Evolutionary conservation across 805 yeast species (phyloP).

Genomic region (Lipomyces chichibuensis): DNA sequence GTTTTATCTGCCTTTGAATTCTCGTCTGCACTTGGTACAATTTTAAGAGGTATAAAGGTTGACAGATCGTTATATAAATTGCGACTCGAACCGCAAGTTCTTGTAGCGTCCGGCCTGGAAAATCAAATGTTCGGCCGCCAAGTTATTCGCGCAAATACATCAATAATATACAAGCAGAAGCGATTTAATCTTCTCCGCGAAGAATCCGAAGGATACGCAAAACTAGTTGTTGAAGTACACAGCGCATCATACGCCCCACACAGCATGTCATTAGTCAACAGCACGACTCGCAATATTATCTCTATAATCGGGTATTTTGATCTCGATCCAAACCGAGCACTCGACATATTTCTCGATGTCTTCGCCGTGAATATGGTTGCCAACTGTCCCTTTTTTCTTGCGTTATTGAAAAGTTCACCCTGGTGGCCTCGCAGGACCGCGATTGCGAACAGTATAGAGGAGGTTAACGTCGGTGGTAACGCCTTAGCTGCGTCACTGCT

Average conservation of each 20-base stretch:
- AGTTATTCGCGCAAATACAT: conserved; percentile 49
- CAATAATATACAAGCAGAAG: conserved; percentile 52
- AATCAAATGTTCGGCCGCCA: conserved; percentile 44
- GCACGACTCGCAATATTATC: conserved; percentile 54
- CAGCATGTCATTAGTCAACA: conserved; percentile 42
- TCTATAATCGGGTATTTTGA: conserved; percentile 72
- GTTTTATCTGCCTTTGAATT: conserved; percentile 17
- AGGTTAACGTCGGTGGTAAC: conserved; percentile 55
- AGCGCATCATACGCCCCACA: conserved; percentile 28
- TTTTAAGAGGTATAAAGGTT: conserved; percentile 36
- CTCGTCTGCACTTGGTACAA: conserved; percentile 18
- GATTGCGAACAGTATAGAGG: conserved; percentile 1
- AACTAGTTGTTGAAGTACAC: conserved; percentile 46
- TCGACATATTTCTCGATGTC: conserved; percentile 64
- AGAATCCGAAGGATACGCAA: conserved; percentile 77
- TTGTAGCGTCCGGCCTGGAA: conserved; percentile 18
- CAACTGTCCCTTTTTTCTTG: conserved; percentile 53
- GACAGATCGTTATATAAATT: conserved; percentile 36
- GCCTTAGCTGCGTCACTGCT: conserved; percentile 58
- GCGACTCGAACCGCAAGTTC: conserved; percentile 38
- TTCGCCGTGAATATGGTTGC: conserved; percentile 51
- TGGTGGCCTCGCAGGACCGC: conserved; percentile 64
- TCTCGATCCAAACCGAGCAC: conserved; percentile 70
- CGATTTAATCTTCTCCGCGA: conserved; percentile 72
- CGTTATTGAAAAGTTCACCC: conserved; percentile 55